Percentiles rank a stretch among this genome's conserved stretches.
These are phyloP conservation scores for Epichloe typhina DNA, from an alignment of 2,329 filamentous ascomycete species.

Conservation along the genomic window DNA sequence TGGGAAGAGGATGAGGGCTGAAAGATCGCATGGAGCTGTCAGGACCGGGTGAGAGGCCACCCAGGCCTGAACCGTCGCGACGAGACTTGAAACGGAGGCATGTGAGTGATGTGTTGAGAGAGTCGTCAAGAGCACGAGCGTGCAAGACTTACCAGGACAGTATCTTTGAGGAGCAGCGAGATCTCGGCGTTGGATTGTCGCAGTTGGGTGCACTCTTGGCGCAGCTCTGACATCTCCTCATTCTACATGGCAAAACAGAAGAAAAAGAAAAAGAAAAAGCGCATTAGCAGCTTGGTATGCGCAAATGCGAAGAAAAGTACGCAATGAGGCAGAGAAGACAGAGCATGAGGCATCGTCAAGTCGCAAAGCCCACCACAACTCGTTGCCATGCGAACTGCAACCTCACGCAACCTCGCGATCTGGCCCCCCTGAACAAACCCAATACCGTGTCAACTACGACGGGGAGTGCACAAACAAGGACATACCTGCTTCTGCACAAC, in stretches of 20 bases:
- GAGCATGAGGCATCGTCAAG: background rate
- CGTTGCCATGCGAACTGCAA: background rate
- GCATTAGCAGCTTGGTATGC: background rate
- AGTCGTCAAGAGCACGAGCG: background rate
- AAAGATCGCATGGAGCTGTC: conserved; percentile 6
- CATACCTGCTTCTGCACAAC: conserved; percentile 12
- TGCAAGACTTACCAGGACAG: conserved; percentile 8
- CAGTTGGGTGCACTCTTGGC: conserved; percentile 12
- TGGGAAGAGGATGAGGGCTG: conserved; percentile 6
- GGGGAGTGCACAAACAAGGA: background rate
- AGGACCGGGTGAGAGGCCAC: conserved; percentile 1
- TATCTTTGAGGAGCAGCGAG: conserved; percentile 12
- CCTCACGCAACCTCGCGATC: background rate
- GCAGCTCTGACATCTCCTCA: conserved; percentile 12
- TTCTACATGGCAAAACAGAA: conserved; percentile 7
- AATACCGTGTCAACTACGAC: conserved; percentile 2
- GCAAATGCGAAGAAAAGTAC: background rate
- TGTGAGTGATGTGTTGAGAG: background rate
- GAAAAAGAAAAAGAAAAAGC: background rate
- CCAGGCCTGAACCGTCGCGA: conserved; percentile 4
- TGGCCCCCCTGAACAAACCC: conserved; percentile 1
- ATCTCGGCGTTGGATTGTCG: conserved; percentile 13
- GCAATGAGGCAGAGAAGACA: background rate
- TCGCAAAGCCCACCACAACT: background rate
- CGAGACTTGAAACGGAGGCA: background rate